A percentile compares a stretch with the other conserved stretches of the same genome.
These are phyloP conservation scores for Peniophora sp. DNA, from an alignment of 1,284 basidiomycete genomes.

Conservation along the genomic window DNA sequence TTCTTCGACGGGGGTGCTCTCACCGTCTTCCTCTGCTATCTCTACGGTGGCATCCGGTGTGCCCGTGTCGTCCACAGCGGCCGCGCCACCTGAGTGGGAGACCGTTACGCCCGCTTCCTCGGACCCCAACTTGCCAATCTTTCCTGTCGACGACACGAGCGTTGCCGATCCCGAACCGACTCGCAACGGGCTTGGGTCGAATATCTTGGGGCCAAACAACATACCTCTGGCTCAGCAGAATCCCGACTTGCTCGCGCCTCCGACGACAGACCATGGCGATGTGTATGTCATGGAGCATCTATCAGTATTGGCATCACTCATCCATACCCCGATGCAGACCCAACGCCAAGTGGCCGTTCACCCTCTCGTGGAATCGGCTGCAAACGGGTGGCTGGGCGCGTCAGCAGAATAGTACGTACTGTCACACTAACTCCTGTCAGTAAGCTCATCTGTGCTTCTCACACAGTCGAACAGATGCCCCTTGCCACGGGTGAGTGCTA, in stretches of 20 bases:
- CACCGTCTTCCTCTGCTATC: not conserved
- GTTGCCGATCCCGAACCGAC: slow-evolving; percentile 23
- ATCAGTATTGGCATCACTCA: not conserved
- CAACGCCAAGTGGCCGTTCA: slow-evolving; percentile 69
- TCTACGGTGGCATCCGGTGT: not conserved
- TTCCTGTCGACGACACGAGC: slow-evolving; percentile 23
- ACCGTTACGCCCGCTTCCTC: slow-evolving; percentile 43
- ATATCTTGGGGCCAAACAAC: slow-evolving; percentile 52
- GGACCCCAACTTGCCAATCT: slow-evolving; percentile 41
- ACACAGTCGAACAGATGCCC: slow-evolving; percentile 47
- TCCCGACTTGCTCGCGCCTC: slow-evolving; percentile 56
- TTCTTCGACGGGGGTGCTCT: not conserved
- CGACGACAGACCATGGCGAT: slow-evolving; percentile 56
- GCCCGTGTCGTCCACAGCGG: not conserved
- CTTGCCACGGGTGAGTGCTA: slow-evolving; percentile 42
- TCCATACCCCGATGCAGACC: slow-evolving; percentile 24
- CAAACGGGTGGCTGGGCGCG: slow-evolving; percentile 70
- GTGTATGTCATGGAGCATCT: slow-evolving; percentile 32
- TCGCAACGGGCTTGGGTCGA: slow-evolving; percentile 39
- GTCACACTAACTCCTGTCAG: not conserved
- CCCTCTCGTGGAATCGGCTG: slow-evolving; percentile 59
- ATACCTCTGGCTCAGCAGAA: slow-evolving; percentile 44
- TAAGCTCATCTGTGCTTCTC: slow-evolving; percentile 4
- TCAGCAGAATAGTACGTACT: slow-evolving; percentile 50
- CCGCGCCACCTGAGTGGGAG: not conserved